Evolutionary conservation across 2,329 filamentous ascomycete genomes (phyloP).

Genomic region (Exophiala xenobiotica): DNA sequence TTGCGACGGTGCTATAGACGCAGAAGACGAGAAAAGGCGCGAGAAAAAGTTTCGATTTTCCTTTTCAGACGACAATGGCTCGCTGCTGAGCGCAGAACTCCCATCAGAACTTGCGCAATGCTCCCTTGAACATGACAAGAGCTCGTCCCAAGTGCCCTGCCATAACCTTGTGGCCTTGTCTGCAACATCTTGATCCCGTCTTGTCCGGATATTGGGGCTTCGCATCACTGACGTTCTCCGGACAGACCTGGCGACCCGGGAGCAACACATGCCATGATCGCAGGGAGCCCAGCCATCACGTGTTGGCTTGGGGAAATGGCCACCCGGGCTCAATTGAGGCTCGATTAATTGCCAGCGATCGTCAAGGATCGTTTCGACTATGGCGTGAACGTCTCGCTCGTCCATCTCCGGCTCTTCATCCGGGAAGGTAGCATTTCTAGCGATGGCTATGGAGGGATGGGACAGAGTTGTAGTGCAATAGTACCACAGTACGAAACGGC

Average conservation of each 20-base stretch:
- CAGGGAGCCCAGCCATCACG: constrained; percentile 18
- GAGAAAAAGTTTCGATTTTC: neutral
- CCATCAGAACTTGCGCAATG: constrained; percentile 1
- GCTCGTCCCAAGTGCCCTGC: constrained; percentile 15
- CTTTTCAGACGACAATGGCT: neutral
- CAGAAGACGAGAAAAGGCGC: no score
- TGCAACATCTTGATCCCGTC: neutral
- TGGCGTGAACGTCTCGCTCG: constrained; percentile 3
- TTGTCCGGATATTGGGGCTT: constrained; percentile 3
- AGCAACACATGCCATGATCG: constrained; percentile 20
- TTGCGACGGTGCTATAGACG: no score
- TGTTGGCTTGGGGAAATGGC: constrained; percentile 9
- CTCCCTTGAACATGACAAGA: constrained; percentile 16
- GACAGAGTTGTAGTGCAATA: constrained; percentile 15
- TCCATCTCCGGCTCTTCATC: constrained; percentile 3
- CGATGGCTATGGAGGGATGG: constrained; percentile 11
- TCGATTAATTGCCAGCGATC: neutral
- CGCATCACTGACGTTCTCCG: constrained; percentile 5
- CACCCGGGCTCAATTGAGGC: constrained; percentile 2
- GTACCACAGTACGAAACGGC: constrained; percentile 22
- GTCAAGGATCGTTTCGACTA: constrained; percentile 10
- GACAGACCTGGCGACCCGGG: constrained; percentile 1
- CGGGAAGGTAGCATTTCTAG: constrained; percentile 9
- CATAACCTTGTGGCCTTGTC: constrained; percentile 12
- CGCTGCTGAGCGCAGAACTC: no score